Base-by-base conservation (phyloP, 1,139 yeast genomes). In the Tardiomyces digboiensis region DNA sequence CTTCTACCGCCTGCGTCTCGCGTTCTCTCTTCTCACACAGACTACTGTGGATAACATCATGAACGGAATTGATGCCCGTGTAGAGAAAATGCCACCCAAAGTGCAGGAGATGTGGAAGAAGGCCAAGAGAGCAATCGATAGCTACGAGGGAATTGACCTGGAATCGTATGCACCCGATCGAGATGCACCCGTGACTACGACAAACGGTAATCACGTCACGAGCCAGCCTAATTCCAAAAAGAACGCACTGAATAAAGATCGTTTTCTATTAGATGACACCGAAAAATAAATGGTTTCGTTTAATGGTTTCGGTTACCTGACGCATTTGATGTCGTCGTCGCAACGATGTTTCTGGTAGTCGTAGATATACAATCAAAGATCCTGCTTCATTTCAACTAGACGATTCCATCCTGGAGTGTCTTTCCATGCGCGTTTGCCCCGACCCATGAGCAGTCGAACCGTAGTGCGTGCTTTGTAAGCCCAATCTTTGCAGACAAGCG, bases 401-500 rank as follows among this genome's bases (percentile, higher is more conserved):
- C 70, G 71, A 37, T 79, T 77, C 87, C 93, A 88, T 2, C 88
- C 94, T 29, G 75, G 80, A 2, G 84, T 71, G 51, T 76, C 89
- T 56, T 85, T 89, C 95, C 94, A 87, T 57, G 73, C 75, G 26
- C 72, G 69, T 55, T 76, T 82, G 14, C 95, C 96, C 57, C 82
- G 83, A 21, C 93, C 82, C 76, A 84, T 74, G 51, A 88, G 67
- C 1, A 87, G 75, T 54, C 95, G 73, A 14, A 88, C 72, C 0
- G 86, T 70, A 10, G 84, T 75, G 51, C 80, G 74, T 2, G 94
- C 81, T 60, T 88, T 88, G 65, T 82, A 86, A 57, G 77, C 82
- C 97, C 97, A 89, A 59, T 88, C 95, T 55, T 80, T 77, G 61
- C 96, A 88, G 5, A 91, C 95, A 14, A 83, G 58, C 55, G 84